These are phyloP conservation scores for Thalassiosira hispida DNA, from an alignment of 352 stramenopile genomes.

Conservation along the genomic window DNA sequence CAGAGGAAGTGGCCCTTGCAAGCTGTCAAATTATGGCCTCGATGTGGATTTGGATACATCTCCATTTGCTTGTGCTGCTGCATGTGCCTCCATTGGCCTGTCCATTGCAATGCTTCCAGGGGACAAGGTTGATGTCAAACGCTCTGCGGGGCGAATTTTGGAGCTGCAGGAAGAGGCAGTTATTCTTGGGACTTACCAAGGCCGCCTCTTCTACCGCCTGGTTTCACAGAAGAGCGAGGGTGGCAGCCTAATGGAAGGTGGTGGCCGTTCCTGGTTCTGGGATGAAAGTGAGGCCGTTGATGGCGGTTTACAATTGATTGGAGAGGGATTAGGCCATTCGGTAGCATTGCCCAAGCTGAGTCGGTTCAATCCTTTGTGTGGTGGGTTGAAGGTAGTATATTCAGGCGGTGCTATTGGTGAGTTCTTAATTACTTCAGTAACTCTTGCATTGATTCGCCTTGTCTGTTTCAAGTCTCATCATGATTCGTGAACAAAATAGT, in stretches of 20 bases:
- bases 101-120: conserved; percentile 90
- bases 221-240: conserved; percentile 96
- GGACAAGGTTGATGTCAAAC: conserved; percentile 92
- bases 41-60: conserved; percentile 94
- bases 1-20: conserved; percentile 72
- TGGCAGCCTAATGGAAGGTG: conserved; percentile 89
- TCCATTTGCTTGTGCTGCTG: conserved; percentile 87
- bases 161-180: conserved; percentile 96
- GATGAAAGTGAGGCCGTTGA: conserved; percentile 90
- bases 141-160: conserved; percentile 92
- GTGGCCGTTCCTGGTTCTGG: conserved; percentile 92
- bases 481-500: conserved; percentile 42
- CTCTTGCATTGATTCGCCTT: background rate
- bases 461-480: background rate
- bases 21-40: conserved; percentile 83
- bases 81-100: conserved; percentile 90
- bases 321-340: conserved; percentile 84
- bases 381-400: conserved; percentile 81
- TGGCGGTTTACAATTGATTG: conserved; percentile 75
- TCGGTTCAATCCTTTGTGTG: conserved; percentile 83
- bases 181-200: conserved; percentile 92
- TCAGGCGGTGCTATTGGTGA: conserved; percentile 74
- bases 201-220: conserved; percentile 93
- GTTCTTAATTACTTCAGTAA: conserved; percentile 5
- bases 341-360: conserved; percentile 91